Base-by-base conservation (phyloP, 1,139 yeast species). In the Blastobotrys serpentis region DNA sequence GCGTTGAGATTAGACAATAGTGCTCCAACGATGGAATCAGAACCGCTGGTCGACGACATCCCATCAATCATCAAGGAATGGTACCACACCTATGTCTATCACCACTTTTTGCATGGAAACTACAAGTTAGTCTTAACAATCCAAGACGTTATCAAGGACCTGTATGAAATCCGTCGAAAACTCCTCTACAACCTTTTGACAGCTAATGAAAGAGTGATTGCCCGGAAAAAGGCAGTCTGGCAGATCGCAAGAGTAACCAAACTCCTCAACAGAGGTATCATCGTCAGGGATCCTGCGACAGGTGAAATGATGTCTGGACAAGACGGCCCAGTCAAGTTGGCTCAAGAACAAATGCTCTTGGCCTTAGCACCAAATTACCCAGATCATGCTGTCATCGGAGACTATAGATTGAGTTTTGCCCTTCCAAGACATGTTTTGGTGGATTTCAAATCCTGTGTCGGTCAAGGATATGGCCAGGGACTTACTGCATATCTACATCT, bases 351-450 rank as follows among this genome's bases (percentile, higher is more conserved):
- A 66, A 73, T 83, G 46, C 73, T 82, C 48, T 77, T 84, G 65
- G 88, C 95, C 0, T 71, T 88, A 54, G 80, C 86, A 14, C 84
- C 90, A 17, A 81, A 82, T 58, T 86, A 79, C 64, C 92, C 95
- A 4, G 59, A 75, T 48, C 59, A 58, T 48, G 71, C 67, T 48
- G 64, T 54, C 57, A 69, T 52, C 51, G 65, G 55, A 19, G 69
- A 58, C 18, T 44, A 44, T 1, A 41, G 59, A 7, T 53, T 64
- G 61, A 72, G 57, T 64, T 60, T 61, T 13, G 61, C 69, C 2
- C 69, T 78, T 53, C 90, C 90, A 19, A 82, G 89, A 1, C 92
- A 86, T 64, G 78, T 88, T 53, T 69, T 87, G 64, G 89, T 86
- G 42, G 95, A 86, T 65, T 84, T 87, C 66, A 82, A 82, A 62